Conservation (phyloP, 495 filamentous ascomycete species). For the Hypoxylon fragiforme region DNA sequence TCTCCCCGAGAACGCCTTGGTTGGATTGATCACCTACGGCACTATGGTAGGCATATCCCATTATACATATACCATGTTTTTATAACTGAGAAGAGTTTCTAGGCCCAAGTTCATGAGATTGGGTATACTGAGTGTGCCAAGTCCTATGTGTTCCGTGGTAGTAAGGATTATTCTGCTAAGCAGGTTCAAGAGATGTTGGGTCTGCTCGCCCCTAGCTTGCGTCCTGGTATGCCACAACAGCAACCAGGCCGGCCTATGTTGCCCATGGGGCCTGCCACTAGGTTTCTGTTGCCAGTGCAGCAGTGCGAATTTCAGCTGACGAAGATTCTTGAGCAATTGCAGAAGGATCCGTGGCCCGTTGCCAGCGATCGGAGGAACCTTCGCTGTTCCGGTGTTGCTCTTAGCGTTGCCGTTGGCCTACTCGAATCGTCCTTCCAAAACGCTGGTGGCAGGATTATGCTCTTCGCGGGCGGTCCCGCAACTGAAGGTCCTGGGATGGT, state of each 20-base stretch:
- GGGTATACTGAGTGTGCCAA: constrained; percentile 98
- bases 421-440: constrained; percentile 96
- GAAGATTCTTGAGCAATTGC: constrained; percentile 92
- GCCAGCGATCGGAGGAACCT: constrained; percentile 90
- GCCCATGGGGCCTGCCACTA: constrained; percentile 77
- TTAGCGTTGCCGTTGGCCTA: constrained; percentile 91
- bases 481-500: constrained; percentile 98
- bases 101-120: constrained; percentile 97
- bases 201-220: constrained; percentile 65
- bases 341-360: constrained; percentile 98
- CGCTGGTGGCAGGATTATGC: constrained; percentile 92
- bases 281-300: constrained; percentile 92
- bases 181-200: constrained; percentile 99
- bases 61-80: neutral
- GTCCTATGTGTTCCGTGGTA: constrained; percentile 98
- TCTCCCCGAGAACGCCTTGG: constrained; percentile 88
- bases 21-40: constrained; percentile 93
- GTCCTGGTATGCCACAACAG: constrained; percentile 80
- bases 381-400: constrained; percentile 92
- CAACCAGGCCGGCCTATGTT: constrained; percentile 66
- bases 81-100: constrained; percentile 39
- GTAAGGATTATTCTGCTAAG: constrained; percentile 95
- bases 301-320: constrained; percentile 99
- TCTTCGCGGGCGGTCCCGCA: constrained; percentile 92
- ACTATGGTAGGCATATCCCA: constrained; percentile 74